phyloP scores from a whole-genome alignment of 345 rosid genomes.

The Salix brachista region DNA sequence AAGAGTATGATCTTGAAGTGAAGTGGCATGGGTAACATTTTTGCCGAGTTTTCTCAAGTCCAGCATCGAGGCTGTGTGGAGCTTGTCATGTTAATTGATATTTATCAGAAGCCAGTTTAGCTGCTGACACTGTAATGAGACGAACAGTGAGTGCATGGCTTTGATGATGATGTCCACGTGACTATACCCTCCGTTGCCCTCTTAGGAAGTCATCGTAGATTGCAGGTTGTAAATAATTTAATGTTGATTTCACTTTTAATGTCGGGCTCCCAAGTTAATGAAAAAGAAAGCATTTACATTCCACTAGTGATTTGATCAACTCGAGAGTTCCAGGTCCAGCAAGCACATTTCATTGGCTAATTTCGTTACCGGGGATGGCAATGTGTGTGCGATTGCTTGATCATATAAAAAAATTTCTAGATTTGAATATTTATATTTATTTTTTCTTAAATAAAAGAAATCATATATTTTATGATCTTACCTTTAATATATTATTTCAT shows the following conservation, averaged over 20 bases:
- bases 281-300: not conserved
- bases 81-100: constrained; percentile 9
- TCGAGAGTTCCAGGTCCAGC: not conserved
- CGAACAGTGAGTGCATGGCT: not conserved
- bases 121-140: not conserved
- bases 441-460: too few species aligned
- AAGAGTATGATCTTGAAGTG: constrained; percentile 27
- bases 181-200: not conserved
- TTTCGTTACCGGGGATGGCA: too few species aligned
- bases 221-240: constrained; percentile 32
- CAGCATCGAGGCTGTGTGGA: constrained; percentile 6
- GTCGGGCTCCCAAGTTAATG: constrained; percentile 1
- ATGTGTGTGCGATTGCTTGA: not conserved
- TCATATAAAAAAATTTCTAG: too few species aligned
- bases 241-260: not conserved
- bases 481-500: too few species aligned
- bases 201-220: constrained; percentile 2
- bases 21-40: not conserved
- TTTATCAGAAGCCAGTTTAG: not conserved
- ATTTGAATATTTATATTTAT: too few species aligned
- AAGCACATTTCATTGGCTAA: not conserved
- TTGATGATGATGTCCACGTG: not conserved
- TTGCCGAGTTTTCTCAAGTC: not conserved
- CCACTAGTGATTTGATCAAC: not conserved
- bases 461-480: too few species aligned